Conservation (phyloP, 2,329 filamentous ascomycete species). For the Aspergillus calidoustus region DNA sequence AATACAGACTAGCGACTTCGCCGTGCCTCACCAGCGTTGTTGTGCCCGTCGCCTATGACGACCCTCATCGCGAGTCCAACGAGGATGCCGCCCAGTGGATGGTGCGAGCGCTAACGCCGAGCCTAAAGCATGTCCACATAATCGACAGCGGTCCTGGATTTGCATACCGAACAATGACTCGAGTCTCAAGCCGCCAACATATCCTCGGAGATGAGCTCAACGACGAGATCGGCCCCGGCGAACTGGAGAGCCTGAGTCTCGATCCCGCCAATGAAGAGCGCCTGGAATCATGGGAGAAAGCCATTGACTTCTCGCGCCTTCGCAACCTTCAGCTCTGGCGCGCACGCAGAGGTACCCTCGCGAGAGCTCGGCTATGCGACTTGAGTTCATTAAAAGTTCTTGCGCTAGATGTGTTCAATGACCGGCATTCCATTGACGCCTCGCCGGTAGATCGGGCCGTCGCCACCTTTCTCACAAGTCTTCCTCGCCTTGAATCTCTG, state of each 20-base stretch:
- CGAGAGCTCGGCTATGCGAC: neutral
- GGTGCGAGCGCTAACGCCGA: neutral
- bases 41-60: slow-evolving; percentile 1
- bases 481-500: neutral
- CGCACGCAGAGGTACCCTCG: neutral
- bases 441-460: neutral
- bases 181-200: neutral
- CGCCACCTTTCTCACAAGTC: neutral
- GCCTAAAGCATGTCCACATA: neutral
- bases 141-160: neutral
- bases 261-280: neutral
- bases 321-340: slow-evolving; percentile 3
- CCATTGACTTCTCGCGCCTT: neutral
- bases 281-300: neutral
- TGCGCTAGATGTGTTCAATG: neutral
- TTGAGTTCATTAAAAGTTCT: neutral
- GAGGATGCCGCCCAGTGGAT: neutral
- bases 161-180: neutral
- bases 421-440: neutral
- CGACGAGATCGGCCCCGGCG: neutral
- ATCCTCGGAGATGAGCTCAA: neutral
- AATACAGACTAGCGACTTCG: neutral
- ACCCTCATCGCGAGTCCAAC: neutral
- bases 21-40: neutral
- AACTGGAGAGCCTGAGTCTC: neutral